Evolutionary conservation across 371 early-diverging fungal genomes (phyloP), one percentile per base, ranked within the genome.

Genomic region (Mucor velutinosus): DNA sequence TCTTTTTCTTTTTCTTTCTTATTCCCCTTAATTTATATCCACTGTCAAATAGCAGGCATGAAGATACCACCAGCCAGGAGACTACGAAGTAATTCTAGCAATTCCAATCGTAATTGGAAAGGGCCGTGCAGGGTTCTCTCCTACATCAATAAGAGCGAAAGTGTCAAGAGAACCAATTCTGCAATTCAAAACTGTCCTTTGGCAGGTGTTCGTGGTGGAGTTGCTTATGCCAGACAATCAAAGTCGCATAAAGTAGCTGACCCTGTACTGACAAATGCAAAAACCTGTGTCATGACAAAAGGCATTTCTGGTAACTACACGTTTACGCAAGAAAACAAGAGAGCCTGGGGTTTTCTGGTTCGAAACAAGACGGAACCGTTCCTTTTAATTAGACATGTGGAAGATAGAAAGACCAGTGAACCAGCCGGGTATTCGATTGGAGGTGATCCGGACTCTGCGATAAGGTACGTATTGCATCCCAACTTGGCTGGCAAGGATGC

Each of bases 281-380:
- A 1, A 2, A 11, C 47, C 0, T 53, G 53, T 53, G 53, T 61
- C 30, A 32, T 61, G 30, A 43, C 15, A 30, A 47, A 7, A 12
- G 43, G n/a, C 17, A 19, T 17, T 8, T 29, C 45, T 45, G 45
- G 61, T 0, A 17, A 14, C 4, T 61, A 3, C 15, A 53, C 27
- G 14, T 53, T 53, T 6, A 53, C 3, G 6, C 45, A 41, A 10
- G 43, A 58, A 10, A 29, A 32, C 4, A 65, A 29, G 23, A 41
- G 32, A 6, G 64, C 69, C 15, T 69, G 69, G 69, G 69, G 69
- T 0, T 69, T 51, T 59, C 51, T 69, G 0, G 59, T 69, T 25
- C 29, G 39, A 49, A 35, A 30, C 12, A 25, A 27, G 58, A 15
- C 23, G 37, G 27, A 10, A 49, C 53, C 49, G 4, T 58, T 58